phyloP scores from a whole-genome alignment of 2,329 filamentous ascomycete species.

The Sclerotiophoma versabilis region DNA sequence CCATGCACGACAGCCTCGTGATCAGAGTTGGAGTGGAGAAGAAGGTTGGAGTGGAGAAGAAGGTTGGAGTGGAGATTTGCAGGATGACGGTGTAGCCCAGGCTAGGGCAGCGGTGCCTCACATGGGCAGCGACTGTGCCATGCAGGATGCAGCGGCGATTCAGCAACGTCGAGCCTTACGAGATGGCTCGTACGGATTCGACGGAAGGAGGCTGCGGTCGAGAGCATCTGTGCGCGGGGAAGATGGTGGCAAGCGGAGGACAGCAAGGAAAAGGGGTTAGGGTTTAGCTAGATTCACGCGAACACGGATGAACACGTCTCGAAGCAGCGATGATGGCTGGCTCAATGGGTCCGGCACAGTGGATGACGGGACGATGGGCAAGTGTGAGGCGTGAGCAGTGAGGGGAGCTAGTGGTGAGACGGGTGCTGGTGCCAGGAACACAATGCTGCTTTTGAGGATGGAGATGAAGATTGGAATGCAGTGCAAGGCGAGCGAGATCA shows the following conservation, averaged over 20 bases:
- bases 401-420: background rate
- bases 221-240: constrained; percentile 11
- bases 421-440: background rate
- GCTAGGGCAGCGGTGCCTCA: background rate
- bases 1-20: background rate
- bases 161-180: background rate
- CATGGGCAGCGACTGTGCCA: background rate
- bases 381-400: constrained; percentile 10
- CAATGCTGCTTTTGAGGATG: constrained; percentile 10
- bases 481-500: background rate
- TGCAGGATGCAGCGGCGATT: background rate
- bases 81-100: background rate
- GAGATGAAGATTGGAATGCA: background rate
- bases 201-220: background rate
- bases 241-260: constrained; percentile 7
- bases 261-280: constrained; percentile 12
- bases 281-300: background rate
- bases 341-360: constrained; percentile 1
- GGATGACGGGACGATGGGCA: constrained; percentile 7
- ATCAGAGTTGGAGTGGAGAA: background rate
- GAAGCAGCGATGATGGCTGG: constrained; percentile 4
- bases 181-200: background rate
- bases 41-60: background rate
- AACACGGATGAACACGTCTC: constrained; percentile 17
- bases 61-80: too few relatives aligned